Base-by-base conservation (phyloP, 1,284 basidiomycete species). In the Rhodotorula sp. region DNA sequence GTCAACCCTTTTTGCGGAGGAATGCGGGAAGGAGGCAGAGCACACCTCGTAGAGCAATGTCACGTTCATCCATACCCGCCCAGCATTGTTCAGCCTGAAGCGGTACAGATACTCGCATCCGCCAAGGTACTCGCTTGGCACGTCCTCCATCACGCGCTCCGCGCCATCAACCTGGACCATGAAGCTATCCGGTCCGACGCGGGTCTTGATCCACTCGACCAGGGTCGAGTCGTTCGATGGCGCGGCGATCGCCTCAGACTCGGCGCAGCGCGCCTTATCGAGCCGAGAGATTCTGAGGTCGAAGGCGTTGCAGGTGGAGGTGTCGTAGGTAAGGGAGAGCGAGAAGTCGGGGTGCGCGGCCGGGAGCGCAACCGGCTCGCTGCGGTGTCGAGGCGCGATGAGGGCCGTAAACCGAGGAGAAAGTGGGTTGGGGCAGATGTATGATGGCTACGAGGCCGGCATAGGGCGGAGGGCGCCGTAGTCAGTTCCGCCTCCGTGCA, bases 251-350 rank as follows among this genome's bases (percentile, higher is more conserved):
- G 21, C 29, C 63, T 56, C 63, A 25, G 37, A n/a, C 39, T 44
- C 3, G 0, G 32, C 29, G 55, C 63, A 64, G 17, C 19, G 32
- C 22, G 6, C 22, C 25, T 44, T 39, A n/a, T n/a, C 27, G 15
- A 54, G 51, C 13, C 68, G 58, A 1, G 63, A 32, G 44, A 70
- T 65, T 22, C n/a, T 15, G n/a, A 70, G 29, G 22, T 56, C 41
- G 63, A 70, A 70, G 13, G 68, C 46, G 59, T 70, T 70, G 59
- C 68, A 70, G 36, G 37, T 56, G 10, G 41, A 53, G 22, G 51
- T 61, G 51, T 64, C 64, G 48, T 70, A 61, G 32, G 36, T 44
- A 19, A 70, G 21, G 17, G 63, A 60, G 59, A 70, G n/a, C 9
- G 63, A 61, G 59, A 70, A 70, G 22, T 63, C 39, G 22, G 54